Evolutionary conservation across 768 basidiomycete genomes (phyloP), one percentile per base, ranked within the genome.

Genomic region (Pleurotus djamor): DNA sequence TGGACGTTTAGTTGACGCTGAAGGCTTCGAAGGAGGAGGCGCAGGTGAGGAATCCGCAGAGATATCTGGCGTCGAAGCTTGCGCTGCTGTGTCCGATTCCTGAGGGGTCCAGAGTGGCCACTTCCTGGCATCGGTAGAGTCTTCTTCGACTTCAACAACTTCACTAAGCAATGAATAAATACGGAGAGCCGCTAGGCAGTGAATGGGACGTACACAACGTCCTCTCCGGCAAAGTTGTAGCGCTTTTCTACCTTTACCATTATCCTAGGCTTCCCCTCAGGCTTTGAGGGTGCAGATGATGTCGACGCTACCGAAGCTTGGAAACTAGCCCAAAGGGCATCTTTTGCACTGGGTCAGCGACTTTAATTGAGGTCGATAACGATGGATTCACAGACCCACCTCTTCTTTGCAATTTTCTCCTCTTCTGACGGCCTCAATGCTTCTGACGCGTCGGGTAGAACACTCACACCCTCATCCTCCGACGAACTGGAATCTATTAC

Each of bases 181-280:
- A 38, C 37, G 32, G 21, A 3, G 1, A 28, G 41, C 38, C 41
- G 38, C 16, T n/a, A 56, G 43, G 34, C 12, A 5, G 50, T 21
- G 45, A 12, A 4, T 36, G 44, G n/a, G 3, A 79, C 88, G 66
- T 70, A 94, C 93, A 79, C 73, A 48, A 88, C 77, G 35, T 87
- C 82, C 60, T 94, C 86, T 21, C 92, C 93, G 1, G 91, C 92
- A 65, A 89, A 95, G 36, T 83, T 69, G 69, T 86, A 89, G 37
- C 76, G 80, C 67, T 85, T 89, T 69, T 86, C 81, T 49, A 95
- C 75, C 71, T 86, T 89, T 37, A 94, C 79, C 64, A 77, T 75
- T 56, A 75, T 80, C 62, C 65, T 69, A n/a, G 69, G 52, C 12
- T 63, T 60, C 1, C 64, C 59, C 38, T 65, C 64, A n/a, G 55